Evolutionary conservation across 805 yeast genomes (phyloP).

Genomic region (Pichia cephalocereana): DNA sequence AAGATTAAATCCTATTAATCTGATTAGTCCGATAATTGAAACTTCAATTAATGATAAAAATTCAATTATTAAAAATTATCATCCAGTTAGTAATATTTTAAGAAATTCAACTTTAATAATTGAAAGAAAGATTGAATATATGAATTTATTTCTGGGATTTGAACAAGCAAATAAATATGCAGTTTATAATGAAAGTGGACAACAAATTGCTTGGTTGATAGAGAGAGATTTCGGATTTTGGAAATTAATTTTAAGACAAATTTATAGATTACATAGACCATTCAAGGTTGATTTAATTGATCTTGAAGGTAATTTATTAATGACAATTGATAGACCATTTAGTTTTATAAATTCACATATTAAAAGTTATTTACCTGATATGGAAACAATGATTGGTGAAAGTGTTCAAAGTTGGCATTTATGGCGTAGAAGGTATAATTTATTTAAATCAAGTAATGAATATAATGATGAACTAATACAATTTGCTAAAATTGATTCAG

Average conservation of each 20-base stretch:
- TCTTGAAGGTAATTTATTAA: slow-evolving; percentile 45
- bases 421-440: slow-evolving; percentile 83
- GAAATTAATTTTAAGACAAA: slow-evolving; percentile 70
- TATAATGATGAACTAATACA: slow-evolving; percentile 48
- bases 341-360: slow-evolving; percentile 85
- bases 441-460: slow-evolving; percentile 39
- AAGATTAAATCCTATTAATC: no score
- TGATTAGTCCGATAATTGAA: no score
- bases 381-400: slow-evolving; percentile 56
- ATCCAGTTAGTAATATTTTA: slow-evolving; percentile 53
- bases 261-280: slow-evolving; percentile 81
- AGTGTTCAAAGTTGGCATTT: slow-evolving; percentile 89
- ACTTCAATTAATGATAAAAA: neutral
- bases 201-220: slow-evolving; percentile 66
- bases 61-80: slow-evolving; percentile 38
- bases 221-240: slow-evolving; percentile 70
- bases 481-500: slow-evolving; percentile 82
- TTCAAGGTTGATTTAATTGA: slow-evolving; percentile 67
- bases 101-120: slow-evolving; percentile 78
- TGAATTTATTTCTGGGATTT: slow-evolving; percentile 80
- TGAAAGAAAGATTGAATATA: slow-evolving; percentile 80
- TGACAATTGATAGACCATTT: slow-evolving; percentile 75
- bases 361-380: slow-evolving; percentile 53
- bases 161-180: slow-evolving; percentile 83
- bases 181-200: slow-evolving; percentile 65